Percentiles rank a stretch among this genome's conserved stretches.
Conservation (phyloP, 2,329 filamentous ascomycete genomes). For the Penicillium glabrum region DNA sequence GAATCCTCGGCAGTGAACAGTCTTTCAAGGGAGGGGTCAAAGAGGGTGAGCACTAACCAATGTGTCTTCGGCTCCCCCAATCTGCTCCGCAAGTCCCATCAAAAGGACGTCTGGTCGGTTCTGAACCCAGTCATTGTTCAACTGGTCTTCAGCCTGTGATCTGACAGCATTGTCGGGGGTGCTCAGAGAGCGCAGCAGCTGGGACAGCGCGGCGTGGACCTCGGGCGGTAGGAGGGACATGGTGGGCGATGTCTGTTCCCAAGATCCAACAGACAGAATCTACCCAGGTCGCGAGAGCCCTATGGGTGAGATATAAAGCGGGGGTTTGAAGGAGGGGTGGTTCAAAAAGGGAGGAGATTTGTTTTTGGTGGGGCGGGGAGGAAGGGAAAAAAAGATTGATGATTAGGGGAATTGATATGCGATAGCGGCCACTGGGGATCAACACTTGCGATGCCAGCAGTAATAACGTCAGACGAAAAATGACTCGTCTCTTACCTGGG, state of each 20-base stretch:
- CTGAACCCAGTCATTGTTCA: conserved; percentile 86
- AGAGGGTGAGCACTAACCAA: conserved; percentile 56
- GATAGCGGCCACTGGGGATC: conserved; percentile 5
- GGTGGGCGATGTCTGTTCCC: conserved; percentile 31
- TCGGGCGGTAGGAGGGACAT: conserved; percentile 89
- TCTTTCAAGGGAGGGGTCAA: conserved; percentile 1
- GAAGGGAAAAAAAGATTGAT: conserved; percentile 28
- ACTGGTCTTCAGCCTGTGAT: conserved; percentile 82
- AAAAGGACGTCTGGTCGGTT: conserved; percentile 81
- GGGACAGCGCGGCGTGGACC: conserved; percentile 77
- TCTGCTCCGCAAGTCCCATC: conserved; percentile 92
- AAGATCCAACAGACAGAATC: conserved; percentile 27
- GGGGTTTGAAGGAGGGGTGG: conserved; percentile 15
- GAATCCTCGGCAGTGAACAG: neutral
- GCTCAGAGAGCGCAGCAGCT: conserved; percentile 85
- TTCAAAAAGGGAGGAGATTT: conserved; percentile 24
- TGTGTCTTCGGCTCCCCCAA: conserved; percentile 72
- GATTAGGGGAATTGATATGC: conserved; percentile 26
- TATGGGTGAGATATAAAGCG: conserved; percentile 13
- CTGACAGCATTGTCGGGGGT: conserved; percentile 85
- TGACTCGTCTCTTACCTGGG: neutral
- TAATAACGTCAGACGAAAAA: neutral
- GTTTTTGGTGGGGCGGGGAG: conserved; percentile 32
- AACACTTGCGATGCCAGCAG: neutral
- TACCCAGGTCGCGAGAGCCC: conserved; percentile 20